A percentile compares a stretch with the other conserved stretches of the same genome.
These are phyloP conservation scores for Pilatotrama ljubarskyi DNA, from an alignment of 768 basidiomycete species.

Conservation along the genomic window DNA sequence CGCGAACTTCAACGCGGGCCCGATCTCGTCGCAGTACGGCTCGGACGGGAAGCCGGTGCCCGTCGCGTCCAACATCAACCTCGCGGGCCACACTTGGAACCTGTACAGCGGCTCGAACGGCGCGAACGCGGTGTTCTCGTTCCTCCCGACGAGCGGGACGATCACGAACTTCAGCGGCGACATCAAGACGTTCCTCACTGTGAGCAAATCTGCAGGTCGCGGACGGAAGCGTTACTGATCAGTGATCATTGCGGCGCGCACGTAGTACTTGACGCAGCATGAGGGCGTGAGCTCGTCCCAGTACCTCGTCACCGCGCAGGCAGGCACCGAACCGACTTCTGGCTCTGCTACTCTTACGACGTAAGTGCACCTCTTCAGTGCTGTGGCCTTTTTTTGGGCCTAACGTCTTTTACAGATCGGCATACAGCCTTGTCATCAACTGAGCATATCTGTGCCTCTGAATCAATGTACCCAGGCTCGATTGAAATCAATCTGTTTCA, in stretches of 20 bases:
- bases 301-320: conserved; percentile 59
- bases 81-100: conserved; percentile 59
- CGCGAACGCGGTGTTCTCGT: conserved; percentile 43
- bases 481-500: not conserved
- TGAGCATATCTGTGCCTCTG: conserved; percentile 24
- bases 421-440: conserved; percentile 48
- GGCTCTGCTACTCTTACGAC: conserved; percentile 56
- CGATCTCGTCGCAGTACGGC: conserved; percentile 53
- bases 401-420: conserved; percentile 36
- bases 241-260: not conserved
- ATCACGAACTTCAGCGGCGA: conserved; percentile 56
- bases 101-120: conserved; percentile 56
- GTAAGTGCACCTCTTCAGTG: conserved; percentile 37
- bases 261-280: conserved; percentile 51
- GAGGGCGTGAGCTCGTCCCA: conserved; percentile 50
- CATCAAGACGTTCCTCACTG: conserved; percentile 52
- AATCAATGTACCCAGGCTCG: no score
- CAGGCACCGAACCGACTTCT: conserved; percentile 61
- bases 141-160: conserved; percentile 39
- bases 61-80: conserved; percentile 42
- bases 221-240: not conserved
- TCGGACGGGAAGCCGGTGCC: conserved; percentile 48
- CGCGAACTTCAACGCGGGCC: conserved; percentile 55
- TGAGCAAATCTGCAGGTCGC: conserved; percentile 19
- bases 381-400: not conserved